A percentile compares a stretch with the other conserved stretches of the same genome.
Conservation (phyloP, 768 basidiomycete genomes). For the Mycena rosella region DNA sequence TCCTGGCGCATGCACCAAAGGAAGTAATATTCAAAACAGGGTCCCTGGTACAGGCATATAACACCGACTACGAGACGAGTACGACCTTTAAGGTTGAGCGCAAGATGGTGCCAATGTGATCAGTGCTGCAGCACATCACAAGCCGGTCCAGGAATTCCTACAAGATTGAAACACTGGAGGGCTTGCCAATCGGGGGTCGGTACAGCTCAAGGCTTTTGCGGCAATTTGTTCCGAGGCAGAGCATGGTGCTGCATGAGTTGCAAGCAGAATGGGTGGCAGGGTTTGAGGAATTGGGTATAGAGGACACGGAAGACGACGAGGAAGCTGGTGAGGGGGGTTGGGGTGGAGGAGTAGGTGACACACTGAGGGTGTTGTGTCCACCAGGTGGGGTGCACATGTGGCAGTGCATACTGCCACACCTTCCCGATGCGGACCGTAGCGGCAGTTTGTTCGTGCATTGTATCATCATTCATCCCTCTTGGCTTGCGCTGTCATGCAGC, state of each 20-base stretch:
- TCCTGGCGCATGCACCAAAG: constrained; percentile 21
- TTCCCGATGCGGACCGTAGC: too few relatives aligned
- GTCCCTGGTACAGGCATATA: constrained; percentile 38
- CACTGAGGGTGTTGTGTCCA: too few relatives aligned
- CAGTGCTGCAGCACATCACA: constrained; percentile 33
- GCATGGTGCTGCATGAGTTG: constrained; percentile 24
- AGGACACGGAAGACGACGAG: constrained; percentile 7
- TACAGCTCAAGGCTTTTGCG: constrained; percentile 31
- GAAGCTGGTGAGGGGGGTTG: neutral
- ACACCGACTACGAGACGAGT: constrained; percentile 4
- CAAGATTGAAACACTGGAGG: constrained; percentile 33
- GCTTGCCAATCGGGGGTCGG: constrained; percentile 26
- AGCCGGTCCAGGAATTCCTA: constrained; percentile 34
- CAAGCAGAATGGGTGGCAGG: constrained; percentile 24
- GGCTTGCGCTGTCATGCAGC: too few relatives aligned
- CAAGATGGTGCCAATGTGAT: constrained; percentile 47
- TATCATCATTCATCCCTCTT: too few relatives aligned
- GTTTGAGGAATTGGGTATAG: constrained; percentile 14
- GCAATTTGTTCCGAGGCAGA: constrained; percentile 33
- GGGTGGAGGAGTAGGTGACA: too few relatives aligned
- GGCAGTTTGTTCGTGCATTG: too few relatives aligned
- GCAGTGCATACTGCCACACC: too few relatives aligned
- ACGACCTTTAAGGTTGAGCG: constrained; percentile 22
- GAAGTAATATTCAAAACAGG: constrained; percentile 38
- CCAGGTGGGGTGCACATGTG: too few relatives aligned